phyloP scores from a whole-genome alignment of 441 rosid species.

The Bruguiera hainesii region DNA sequence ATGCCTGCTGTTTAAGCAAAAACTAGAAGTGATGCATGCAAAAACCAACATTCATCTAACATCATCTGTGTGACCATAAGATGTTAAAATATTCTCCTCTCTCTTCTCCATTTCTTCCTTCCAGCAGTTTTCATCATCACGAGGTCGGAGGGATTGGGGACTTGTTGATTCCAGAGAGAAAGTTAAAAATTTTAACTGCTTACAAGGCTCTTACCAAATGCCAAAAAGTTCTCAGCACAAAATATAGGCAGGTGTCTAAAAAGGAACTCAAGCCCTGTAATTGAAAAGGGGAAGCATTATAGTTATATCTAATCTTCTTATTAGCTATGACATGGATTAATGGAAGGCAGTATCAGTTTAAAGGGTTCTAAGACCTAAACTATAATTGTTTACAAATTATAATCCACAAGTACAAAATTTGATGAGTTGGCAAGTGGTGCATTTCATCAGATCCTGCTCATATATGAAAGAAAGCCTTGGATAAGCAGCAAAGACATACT shows the following conservation, averaged over 20 bases:
- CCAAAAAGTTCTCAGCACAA: not conserved
- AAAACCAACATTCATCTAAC: no score
- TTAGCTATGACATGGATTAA: not conserved
- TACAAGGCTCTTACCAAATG: not conserved
- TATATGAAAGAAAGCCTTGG: constrained; percentile 8
- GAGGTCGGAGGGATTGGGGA: no score
- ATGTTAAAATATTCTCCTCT: no score
- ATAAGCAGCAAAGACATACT: constrained; percentile 30
- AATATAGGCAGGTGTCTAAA: not conserved
- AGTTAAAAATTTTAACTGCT: no score
- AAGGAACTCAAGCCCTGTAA: not conserved
- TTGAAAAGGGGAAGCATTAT: not conserved
- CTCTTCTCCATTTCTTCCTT: no score
- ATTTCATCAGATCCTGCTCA: constrained; percentile 11
- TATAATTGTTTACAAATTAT: not conserved
- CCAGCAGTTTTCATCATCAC: no score
- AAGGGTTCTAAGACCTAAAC: not conserved
- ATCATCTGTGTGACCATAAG: no score
- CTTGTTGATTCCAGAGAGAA: no score
- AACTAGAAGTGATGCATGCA: no score
- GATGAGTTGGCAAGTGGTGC: not conserved
- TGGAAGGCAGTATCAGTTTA: constrained; percentile 4
- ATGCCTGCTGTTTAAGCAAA: not conserved
- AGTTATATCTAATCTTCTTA: not conserved
- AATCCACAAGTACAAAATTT: constrained; percentile 1